Conservation (phyloP, 352 stramenopile genomes). For the Phytophthora meadii region DNA sequence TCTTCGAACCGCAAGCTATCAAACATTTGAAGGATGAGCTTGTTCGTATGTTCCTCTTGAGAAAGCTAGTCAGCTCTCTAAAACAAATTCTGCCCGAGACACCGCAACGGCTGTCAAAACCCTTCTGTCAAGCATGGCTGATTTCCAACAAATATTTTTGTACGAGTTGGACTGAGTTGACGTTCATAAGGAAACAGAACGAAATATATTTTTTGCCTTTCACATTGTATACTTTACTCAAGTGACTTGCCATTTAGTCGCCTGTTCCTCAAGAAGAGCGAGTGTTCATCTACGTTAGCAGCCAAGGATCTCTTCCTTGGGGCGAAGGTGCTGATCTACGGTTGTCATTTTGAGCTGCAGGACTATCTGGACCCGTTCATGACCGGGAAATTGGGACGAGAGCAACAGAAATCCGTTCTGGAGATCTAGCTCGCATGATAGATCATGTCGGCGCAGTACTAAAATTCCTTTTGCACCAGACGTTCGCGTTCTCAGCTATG, state of each 20-base stretch:
- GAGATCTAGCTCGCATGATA: slow-evolving; percentile 65
- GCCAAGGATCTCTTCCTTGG: slow-evolving; percentile 86
- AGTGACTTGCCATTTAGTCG: slow-evolving; percentile 43
- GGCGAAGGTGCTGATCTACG: slow-evolving; percentile 83
- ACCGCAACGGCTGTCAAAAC: background rate
- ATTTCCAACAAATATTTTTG: too few species aligned
- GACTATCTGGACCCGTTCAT: slow-evolving; percentile 88
- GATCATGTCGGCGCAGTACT: slow-evolving; percentile 58
- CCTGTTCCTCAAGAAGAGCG: slow-evolving; percentile 92
- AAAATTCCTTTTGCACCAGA: slow-evolving; percentile 61
- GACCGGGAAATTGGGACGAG: slow-evolving; percentile 64
- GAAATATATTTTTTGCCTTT: background rate
- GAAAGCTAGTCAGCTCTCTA: background rate
- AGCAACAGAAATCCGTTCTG: slow-evolving; percentile 77
- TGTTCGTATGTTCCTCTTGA: background rate
- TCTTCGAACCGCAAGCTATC: background rate
- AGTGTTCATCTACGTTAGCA: slow-evolving; percentile 70
- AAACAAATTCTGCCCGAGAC: background rate
- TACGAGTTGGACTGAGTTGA: too few species aligned
- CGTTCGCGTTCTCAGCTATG: slow-evolving; percentile 78
- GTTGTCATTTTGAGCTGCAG: slow-evolving; percentile 81
- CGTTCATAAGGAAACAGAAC: too few species aligned
- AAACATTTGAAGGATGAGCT: background rate
- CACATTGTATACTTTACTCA: too few species aligned
- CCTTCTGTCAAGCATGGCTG: too few species aligned